Evolutionary conservation across 208 protist genomes (phyloP), one percentile per base, ranked within the genome.

Genomic region (Acanthamoeba royreba): DNA sequence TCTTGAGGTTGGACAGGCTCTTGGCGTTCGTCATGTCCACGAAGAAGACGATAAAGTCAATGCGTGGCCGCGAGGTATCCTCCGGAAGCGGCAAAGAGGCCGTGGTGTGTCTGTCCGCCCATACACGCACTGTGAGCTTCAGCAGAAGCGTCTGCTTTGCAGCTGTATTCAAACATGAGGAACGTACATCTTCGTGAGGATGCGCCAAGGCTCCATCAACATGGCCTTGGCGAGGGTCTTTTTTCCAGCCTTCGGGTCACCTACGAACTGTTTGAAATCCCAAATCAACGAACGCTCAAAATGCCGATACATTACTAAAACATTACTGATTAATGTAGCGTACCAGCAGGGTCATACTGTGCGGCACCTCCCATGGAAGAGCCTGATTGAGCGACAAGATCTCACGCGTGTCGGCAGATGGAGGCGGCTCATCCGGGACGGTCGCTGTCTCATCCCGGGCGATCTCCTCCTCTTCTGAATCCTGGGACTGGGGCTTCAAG

Each of bases 11-110:
- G 4, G 42, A 58, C 1, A 86, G 35, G 77, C 77, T 86, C 77
- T 55, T 47, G 13, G 46, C 42, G 77, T 40, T 47, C 31, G 77
- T 58, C 81, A 66, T 89, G 53, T 89, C 81, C 17, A 89, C 49
- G 22, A 89, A 89, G 81, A 66, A 89, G 35, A 89, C 81, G 53
- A 89, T 2, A n/a, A 69, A 66, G 47, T 89, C 47, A 33, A 58
- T 66, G 49, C 45, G 49, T n/a, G 49, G 81, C 22, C 81, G 77
- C 42, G 42, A 55, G 4, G 42, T n/a, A n/a, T 86, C 77, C 8
- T 86, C 77, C 5, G 77, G 77, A 38, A 86, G 7, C 9, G 77
- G 77, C 31, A 86, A 35, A 31, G 77, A 5, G n/a, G 42, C 45
- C 25, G 77, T 55, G 17, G 22, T 86, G 46, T 55, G 77, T 4